Evolutionary conservation across 805 yeast genomes (phyloP).

Genomic region (Candida silvicultrix): DNA sequence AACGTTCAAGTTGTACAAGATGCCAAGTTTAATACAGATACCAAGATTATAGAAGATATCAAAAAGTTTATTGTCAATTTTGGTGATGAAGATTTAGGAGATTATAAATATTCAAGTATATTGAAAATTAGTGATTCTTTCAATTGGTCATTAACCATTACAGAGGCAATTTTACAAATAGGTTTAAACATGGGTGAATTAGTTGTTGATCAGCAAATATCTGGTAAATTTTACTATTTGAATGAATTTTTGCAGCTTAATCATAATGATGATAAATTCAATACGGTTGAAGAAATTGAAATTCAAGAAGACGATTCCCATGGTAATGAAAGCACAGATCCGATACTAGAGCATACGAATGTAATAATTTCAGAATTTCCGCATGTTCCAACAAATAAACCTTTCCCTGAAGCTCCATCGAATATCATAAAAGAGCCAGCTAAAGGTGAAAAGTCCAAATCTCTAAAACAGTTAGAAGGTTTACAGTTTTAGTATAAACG

Average conservation of each 20-base stretch:
- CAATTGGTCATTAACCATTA: slow-evolving; percentile 61
- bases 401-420: slow-evolving; percentile 2
- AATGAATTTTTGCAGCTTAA: slow-evolving; percentile 27
- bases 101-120: slow-evolving; percentile 18
- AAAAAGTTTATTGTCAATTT: slow-evolving; percentile 21
- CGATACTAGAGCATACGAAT: not conserved
- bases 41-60: slow-evolving; percentile 24
- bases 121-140: slow-evolving; percentile 28
- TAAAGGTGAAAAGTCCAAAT: not conserved
- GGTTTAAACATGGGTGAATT: slow-evolving; percentile 52
- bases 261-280: not conserved
- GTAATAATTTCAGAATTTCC: not conserved
- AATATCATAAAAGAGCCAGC: not conserved
- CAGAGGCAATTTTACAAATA: slow-evolving; percentile 55
- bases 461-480: slow-evolving; percentile 13
- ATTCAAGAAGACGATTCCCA: not conserved
- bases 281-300: not conserved
- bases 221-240: slow-evolving; percentile 58
- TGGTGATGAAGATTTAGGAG: slow-evolving; percentile 22
- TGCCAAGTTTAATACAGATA: slow-evolving; percentile 21
- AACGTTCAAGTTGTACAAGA: slow-evolving; percentile 35
- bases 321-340: not conserved
- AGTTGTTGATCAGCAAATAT: slow-evolving; percentile 61
- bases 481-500: slow-evolving; percentile 6
- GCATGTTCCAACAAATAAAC: not conserved